phyloP scores from a whole-genome alignment of 1,139 yeast species.

The Zygotorulaspora mrakii region DNA sequence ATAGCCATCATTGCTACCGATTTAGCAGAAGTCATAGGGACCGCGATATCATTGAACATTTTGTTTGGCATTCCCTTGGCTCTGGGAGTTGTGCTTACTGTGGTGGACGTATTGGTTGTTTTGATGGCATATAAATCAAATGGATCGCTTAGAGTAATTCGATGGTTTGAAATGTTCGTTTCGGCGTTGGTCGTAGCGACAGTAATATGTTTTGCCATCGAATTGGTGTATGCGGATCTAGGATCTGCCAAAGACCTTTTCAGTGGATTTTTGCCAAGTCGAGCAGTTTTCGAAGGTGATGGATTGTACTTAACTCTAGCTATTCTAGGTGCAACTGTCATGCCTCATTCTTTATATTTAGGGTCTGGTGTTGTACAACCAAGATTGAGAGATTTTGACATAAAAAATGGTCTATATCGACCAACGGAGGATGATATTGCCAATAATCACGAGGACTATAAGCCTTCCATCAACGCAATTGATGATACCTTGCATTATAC shows the following conservation, averaged over 20 bases:
- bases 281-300: conserved; percentile 51
- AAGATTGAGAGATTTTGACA: conserved; percentile 61
- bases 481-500: conserved; percentile 62
- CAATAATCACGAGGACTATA: conserved; percentile 42
- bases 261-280: conserved; percentile 59
- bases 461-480: conserved; percentile 65
- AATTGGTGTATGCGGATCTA: conserved; percentile 51
- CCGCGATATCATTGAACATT: conserved; percentile 70
- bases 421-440: conserved; percentile 34
- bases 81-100: conserved; percentile 63
- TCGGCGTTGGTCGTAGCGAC: conserved; percentile 59
- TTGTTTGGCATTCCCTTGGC: conserved; percentile 63
- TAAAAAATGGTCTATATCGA: conserved; percentile 44
- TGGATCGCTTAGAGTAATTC: conserved; percentile 61
- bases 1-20: conserved; percentile 77
- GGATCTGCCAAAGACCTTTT: conserved; percentile 39
- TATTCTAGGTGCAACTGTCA: conserved; percentile 75
- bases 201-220: conserved; percentile 60
- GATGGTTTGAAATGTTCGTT: conserved; percentile 65
- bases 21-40: conserved; percentile 78
- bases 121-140: conserved; percentile 68
- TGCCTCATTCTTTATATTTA: conserved; percentile 75
- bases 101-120: conserved; percentile 67
- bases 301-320: conserved; percentile 68
- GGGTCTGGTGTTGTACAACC: conserved; percentile 79